These are phyloP conservation scores for Fusarium anguioides DNA, from an alignment of 2,329 filamentous ascomycete species.

Conservation along the genomic window DNA sequence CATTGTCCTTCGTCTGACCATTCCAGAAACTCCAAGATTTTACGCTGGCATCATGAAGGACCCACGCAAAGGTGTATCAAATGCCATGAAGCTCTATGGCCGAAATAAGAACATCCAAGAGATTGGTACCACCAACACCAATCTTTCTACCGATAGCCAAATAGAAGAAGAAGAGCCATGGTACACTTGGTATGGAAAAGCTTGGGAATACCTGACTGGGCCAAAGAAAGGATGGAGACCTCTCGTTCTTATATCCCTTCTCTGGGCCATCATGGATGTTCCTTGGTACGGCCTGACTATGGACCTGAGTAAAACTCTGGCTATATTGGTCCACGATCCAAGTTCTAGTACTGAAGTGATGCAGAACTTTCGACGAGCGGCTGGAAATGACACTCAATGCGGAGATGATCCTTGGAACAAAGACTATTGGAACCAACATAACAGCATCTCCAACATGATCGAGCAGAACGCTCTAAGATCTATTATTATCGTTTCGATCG, in stretches of 20 bases:
- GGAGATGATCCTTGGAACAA: slow-evolving; percentile 2
- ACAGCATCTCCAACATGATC: slow-evolving; percentile 1
- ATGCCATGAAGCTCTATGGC: slow-evolving; percentile 1
- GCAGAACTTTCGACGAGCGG: background rate
- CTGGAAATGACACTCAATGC: background rate
- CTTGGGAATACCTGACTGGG: slow-evolving; percentile 7
- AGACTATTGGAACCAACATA: slow-evolving; percentile 1
- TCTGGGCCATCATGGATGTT: slow-evolving; percentile 27
- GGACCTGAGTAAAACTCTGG: slow-evolving; percentile 17
- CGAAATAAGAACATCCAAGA: background rate
- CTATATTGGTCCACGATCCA: slow-evolving; percentile 12
- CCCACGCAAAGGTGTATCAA: background rate
- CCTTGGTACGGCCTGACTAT: slow-evolving; percentile 23
- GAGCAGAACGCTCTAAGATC: slow-evolving; percentile 7
- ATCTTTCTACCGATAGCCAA: background rate
- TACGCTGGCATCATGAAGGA: slow-evolving; percentile 9
- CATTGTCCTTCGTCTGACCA: slow-evolving; percentile 5
- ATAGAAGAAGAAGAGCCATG: background rate
- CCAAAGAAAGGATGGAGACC: slow-evolving; percentile 13
- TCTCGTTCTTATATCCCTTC: slow-evolving; percentile 6
- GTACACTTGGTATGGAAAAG: slow-evolving; percentile 1
- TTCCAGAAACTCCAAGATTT: slow-evolving; percentile 8
- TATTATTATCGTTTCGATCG: background rate
- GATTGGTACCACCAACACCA: background rate
- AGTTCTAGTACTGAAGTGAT: background rate